Conservation (phyloP, 1,284 basidiomycete species). For the Pseudozyma tsukubaensis region DNA sequence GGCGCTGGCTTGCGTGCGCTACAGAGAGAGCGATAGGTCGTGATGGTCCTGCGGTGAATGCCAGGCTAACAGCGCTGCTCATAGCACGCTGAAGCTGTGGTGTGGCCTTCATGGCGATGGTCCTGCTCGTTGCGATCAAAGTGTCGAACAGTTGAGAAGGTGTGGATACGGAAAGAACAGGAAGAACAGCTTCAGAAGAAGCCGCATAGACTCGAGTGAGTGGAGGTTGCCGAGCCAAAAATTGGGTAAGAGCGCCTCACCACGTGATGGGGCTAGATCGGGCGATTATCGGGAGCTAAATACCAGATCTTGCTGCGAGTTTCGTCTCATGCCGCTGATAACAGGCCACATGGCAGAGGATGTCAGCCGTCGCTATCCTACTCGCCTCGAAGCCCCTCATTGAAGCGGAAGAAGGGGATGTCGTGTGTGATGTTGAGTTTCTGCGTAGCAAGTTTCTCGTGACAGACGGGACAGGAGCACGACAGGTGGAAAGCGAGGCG, state of each 20-base stretch:
- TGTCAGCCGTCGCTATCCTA: too few relatives aligned
- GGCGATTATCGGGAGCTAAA: background rate
- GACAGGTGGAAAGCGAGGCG: constrained; percentile 14
- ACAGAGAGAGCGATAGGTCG: constrained; percentile 2
- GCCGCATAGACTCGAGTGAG: background rate
- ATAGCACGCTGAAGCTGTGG: constrained; percentile 17
- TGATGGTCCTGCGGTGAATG: constrained; percentile 16
- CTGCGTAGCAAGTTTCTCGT: background rate
- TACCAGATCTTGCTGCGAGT: too few relatives aligned
- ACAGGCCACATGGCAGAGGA: background rate
- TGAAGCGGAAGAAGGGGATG: background rate
- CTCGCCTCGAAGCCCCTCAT: too few relatives aligned
- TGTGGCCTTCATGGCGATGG: constrained; percentile 17
- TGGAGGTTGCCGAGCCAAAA: constrained; percentile 10
- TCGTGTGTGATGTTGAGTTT: background rate
- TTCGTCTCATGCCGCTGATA: background rate
- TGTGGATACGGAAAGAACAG: background rate
- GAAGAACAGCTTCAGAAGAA: constrained; percentile 3
- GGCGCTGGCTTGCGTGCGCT: background rate
- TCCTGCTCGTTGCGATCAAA: too few relatives aligned
- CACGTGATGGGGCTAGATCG: background rate
- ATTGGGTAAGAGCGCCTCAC: constrained; percentile 15
- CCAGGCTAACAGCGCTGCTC: background rate
- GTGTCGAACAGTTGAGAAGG: constrained; percentile 2
- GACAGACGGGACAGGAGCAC: too few relatives aligned